A percentile compares a stretch with the other conserved stretches of the same genome.
These are phyloP conservation scores for Elsinoe ampelina DNA, from an alignment of 2,329 filamentous ascomycete species.

Conservation along the genomic window DNA sequence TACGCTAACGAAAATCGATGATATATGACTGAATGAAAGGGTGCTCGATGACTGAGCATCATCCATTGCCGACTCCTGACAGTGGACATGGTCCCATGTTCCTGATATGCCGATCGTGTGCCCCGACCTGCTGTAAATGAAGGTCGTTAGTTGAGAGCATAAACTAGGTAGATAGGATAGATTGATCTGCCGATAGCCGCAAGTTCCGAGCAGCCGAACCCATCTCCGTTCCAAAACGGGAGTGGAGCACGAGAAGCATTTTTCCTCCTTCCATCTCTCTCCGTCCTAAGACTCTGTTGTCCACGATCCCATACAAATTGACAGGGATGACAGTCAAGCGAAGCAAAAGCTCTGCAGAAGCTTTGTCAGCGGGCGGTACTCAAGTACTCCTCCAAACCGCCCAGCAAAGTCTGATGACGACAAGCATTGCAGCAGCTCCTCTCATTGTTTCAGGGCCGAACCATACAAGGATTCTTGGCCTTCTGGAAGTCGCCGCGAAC, in stretches of 20 bases:
- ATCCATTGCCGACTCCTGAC: no score
- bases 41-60: no score
- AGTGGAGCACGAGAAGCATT: background rate
- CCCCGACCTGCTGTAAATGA: no score
- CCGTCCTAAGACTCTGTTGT: background rate
- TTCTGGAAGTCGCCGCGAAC: conserved; percentile 1
- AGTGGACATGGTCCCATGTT: no score
- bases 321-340: background rate
- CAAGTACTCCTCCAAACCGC: background rate
- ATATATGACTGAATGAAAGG: no score
- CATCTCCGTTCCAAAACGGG: background rate
- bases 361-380: background rate
- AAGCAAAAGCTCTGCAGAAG: background rate
- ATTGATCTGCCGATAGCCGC: background rate
- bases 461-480: background rate
- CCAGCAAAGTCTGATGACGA: background rate
- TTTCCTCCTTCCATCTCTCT: background rate
- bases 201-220: background rate
- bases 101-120: no score
- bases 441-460: conserved; percentile 9
- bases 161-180: background rate
- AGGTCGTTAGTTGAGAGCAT: no score
- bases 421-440: background rate
- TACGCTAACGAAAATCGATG: no score
- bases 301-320: background rate